A percentile compares a stretch with the other conserved stretches of the same genome.
These are phyloP conservation scores for Hericium coralloides DNA, from an alignment of 768 basidiomycete genomes.

Conservation along the genomic window DNA sequence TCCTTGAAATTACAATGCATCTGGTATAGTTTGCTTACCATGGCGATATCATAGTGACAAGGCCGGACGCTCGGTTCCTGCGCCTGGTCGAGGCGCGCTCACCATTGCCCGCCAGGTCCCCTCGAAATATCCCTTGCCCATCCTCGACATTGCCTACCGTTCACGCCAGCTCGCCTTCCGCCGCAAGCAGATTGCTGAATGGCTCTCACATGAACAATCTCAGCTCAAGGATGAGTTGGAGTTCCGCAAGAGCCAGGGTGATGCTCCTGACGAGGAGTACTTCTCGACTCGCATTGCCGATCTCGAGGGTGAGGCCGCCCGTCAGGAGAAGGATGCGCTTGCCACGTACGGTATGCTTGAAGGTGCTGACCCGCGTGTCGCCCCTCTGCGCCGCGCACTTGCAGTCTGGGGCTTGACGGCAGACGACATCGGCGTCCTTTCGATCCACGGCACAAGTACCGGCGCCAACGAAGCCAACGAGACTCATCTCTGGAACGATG, in stretches of 20 bases:
- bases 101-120: conserved; percentile 81
- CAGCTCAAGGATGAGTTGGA: conserved; percentile 77
- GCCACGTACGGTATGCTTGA: conserved; percentile 93
- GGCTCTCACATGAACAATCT: conserved; percentile 84
- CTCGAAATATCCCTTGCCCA: conserved; percentile 67
- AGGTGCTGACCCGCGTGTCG: conserved; percentile 74
- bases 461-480: conserved; percentile 95
- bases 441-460: conserved; percentile 86
- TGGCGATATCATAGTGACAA: conserved; percentile 61
- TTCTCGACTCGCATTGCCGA: conserved; percentile 68
- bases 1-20: background rate
- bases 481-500: conserved; percentile 92
- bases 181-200: conserved; percentile 88
- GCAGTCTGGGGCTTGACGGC: conserved; percentile 95
- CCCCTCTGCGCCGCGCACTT: conserved; percentile 89
- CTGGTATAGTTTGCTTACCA: background rate
- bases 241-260: conserved; percentile 44
- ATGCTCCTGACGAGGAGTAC: conserved; percentile 53
- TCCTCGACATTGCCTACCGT: conserved; percentile 82
- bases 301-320: conserved; percentile 83
- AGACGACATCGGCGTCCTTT: conserved; percentile 86
- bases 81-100: conserved; percentile 90
- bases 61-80: conserved; percentile 95
- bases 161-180: conserved; percentile 93
- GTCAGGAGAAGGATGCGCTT: conserved; percentile 91